Conservation (phyloP, 2,329 filamentous ascomycete genomes). For the Ambrosiella xylebori region DNA sequence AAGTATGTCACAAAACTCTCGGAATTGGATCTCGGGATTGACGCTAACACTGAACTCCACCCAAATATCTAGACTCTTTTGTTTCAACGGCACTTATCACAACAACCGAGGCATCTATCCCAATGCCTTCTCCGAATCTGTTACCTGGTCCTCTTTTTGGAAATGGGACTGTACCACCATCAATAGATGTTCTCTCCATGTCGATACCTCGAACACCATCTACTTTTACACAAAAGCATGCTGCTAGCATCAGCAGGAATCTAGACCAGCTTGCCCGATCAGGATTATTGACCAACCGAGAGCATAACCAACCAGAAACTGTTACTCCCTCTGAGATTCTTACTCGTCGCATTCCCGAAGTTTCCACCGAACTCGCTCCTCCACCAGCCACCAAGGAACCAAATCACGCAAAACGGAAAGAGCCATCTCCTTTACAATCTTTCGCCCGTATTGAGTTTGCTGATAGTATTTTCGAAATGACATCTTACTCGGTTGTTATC, state of each 20-base stretch:
- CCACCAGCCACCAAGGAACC: not conserved
- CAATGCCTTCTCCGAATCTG: not conserved
- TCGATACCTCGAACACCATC: conserved; percentile 11
- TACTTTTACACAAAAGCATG: conserved; percentile 10
- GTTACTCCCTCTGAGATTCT: conserved; percentile 10
- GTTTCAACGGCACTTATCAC: no score
- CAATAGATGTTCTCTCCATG: conserved; percentile 5
- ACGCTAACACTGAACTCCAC: no score
- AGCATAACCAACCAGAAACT: conserved; percentile 4
- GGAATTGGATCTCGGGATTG: no score
- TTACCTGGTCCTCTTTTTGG: not conserved
- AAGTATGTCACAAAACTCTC: no score
- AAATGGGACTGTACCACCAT: not conserved
- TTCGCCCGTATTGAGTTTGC: conserved; percentile 50
- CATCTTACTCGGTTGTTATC: conserved; percentile 53
- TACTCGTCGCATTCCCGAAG: not conserved
- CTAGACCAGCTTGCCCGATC: not conserved
- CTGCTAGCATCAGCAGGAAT: conserved; percentile 1
- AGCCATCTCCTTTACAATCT: conserved; percentile 28
- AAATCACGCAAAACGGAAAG: not conserved
- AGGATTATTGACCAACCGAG: conserved; percentile 2
- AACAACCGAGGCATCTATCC: no score
- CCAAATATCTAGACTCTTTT: no score
- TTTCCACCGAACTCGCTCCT: not conserved
- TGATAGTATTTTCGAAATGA: conserved; percentile 66